These are phyloP conservation scores for Saprolegnia parasitica DNA, from an alignment of 352 stramenopile genomes.

Conservation along the genomic window DNA sequence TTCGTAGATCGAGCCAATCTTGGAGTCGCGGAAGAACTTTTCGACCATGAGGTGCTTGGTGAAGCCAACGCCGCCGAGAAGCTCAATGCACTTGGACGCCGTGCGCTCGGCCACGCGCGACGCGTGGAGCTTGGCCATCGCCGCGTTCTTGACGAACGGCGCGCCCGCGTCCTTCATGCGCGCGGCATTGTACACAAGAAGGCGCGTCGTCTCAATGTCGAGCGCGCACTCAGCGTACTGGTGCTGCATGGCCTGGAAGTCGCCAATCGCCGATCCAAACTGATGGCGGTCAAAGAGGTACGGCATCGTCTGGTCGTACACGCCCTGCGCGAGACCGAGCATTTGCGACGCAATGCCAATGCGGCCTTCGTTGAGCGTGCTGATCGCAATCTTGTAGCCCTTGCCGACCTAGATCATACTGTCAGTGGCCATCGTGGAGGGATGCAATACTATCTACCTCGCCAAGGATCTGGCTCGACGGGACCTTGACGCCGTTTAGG, in stretches of 20 bases:
- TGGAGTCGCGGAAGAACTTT: conserved; percentile 97
- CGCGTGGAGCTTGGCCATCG: conserved; percentile 95
- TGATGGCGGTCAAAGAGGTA: conserved; percentile 95
- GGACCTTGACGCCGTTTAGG: conserved; percentile 94
- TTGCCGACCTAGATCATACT: conserved; percentile 52
- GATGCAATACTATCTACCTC: conserved; percentile 46
- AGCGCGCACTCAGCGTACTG: conserved; percentile 94
- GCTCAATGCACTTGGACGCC: conserved; percentile 95
- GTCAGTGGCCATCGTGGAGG: background rate
- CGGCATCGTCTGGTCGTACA: conserved; percentile 93
- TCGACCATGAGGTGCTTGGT: conserved; percentile 92
- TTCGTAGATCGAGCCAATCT: conserved; percentile 97
- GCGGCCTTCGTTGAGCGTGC: conserved; percentile 93
- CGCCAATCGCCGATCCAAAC: conserved; percentile 91
- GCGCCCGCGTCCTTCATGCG: conserved; percentile 91
- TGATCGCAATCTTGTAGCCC: conserved; percentile 97
- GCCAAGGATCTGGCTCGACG: conserved; percentile 89
- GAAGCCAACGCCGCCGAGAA: conserved; percentile 94
- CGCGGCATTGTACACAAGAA: conserved; percentile 94
- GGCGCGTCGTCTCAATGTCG: conserved; percentile 90
- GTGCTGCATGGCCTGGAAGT: conserved; percentile 97
- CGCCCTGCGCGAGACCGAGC: conserved; percentile 94
- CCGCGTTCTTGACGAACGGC: conserved; percentile 96
- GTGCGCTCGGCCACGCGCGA: conserved; percentile 94
- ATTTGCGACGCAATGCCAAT: conserved; percentile 98